Percentiles rank a stretch among this genome's conserved stretches.
These are phyloP conservation scores for Corrigiola litoralis DNA, from an alignment of 179 eudicot genomes.

Conservation along the genomic window DNA sequence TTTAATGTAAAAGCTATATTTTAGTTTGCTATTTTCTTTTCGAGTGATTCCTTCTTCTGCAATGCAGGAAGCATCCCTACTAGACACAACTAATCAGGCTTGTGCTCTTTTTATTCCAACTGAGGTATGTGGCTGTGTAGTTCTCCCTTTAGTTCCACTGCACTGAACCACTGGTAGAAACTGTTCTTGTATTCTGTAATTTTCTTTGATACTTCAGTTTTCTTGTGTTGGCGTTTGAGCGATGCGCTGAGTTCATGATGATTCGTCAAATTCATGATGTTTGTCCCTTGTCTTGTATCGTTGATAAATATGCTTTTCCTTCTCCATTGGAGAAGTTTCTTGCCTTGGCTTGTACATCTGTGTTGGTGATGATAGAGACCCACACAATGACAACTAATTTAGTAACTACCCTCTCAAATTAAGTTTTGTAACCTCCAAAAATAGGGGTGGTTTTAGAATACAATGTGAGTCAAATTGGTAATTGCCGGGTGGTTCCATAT, in stretches of 20 bases:
- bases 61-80: conserved; percentile 82
- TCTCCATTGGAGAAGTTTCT: neutral
- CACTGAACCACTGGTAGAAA: neutral
- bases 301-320: neutral
- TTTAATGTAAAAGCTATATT: neutral
- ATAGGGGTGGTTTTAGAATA: too few relatives aligned
- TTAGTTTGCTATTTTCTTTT: neutral
- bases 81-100: conserved; percentile 79
- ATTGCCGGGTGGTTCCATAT: too few relatives aligned
- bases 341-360: neutral
- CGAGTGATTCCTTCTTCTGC: conserved; percentile 1
- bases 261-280: too few relatives aligned
- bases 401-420: too few relatives aligned
- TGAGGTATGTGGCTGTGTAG: conserved; percentile 53
- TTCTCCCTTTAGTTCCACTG: neutral
- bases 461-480: too few relatives aligned
- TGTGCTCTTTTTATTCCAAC: conserved; percentile 65
- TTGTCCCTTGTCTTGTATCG: neutral
- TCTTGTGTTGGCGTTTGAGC: neutral
- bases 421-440: too few relatives aligned
- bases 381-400: too few relatives aligned
- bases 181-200: neutral
- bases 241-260: neutral
- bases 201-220: neutral
- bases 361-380: conserved; percentile 14